phyloP scores from a whole-genome alignment of 2,329 filamentous ascomycete genomes.

The Ascochyta lentis region DNA sequence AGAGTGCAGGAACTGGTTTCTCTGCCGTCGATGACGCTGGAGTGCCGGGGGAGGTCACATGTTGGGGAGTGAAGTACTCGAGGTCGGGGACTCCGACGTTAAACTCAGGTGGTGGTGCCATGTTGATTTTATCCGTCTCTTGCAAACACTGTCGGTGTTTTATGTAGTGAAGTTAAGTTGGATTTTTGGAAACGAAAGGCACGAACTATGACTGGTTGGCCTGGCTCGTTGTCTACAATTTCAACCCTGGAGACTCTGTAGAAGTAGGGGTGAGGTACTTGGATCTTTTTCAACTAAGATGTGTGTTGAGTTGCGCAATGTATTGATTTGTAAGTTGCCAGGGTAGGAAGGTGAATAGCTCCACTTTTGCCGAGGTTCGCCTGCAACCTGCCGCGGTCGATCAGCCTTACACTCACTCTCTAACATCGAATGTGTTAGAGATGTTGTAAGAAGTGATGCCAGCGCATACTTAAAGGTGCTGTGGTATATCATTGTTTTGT shows the following conservation, averaged over 20 bases:
- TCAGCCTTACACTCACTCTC: neutral
- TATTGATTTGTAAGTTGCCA: constrained; percentile 17
- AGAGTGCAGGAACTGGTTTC: constrained; percentile 38
- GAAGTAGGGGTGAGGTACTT: neutral
- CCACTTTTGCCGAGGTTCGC: constrained; percentile 14
- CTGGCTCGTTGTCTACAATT: neutral
- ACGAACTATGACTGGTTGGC: too few species aligned
- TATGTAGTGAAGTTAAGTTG: neutral
- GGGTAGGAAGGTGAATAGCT: constrained; percentile 7
- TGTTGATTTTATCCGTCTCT: neutral
- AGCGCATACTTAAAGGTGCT: too few species aligned
- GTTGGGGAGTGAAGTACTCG: constrained; percentile 56
- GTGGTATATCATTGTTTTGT: too few species aligned
- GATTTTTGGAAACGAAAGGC: neutral
- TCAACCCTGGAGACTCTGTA: neutral
- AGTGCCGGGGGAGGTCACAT: constrained; percentile 51
- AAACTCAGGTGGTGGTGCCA: constrained; percentile 31
- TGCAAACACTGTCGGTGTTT: neutral
- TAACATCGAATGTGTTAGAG: too few species aligned
- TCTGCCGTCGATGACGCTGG: constrained; percentile 18
- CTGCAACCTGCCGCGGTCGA: neutral
- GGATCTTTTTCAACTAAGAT: neutral
- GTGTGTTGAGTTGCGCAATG: neutral
- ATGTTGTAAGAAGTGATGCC: too few species aligned
- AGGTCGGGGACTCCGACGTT: constrained; percentile 36